phyloP scores from a whole-genome alignment of 257 asterid species.

The Nicotiana attenuata region DNA sequence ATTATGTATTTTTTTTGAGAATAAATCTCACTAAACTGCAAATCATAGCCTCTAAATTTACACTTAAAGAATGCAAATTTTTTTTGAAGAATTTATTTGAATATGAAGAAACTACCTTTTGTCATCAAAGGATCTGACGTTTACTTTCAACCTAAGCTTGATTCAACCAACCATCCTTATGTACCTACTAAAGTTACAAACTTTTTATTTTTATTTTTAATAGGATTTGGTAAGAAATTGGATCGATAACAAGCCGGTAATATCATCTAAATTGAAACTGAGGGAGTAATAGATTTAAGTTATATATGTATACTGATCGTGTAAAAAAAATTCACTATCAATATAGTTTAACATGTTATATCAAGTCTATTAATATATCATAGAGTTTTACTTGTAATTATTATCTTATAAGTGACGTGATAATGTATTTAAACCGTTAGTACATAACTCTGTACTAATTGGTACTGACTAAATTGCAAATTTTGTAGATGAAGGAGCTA shows the following conservation, averaged over 20 bases:
- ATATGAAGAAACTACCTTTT: not conserved
- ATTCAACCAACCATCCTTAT: not conserved
- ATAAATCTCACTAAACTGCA: not conserved
- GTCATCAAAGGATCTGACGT: not conserved
- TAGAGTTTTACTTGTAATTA: too few species aligned
- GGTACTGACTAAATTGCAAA: not conserved
- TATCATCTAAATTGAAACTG: not conserved
- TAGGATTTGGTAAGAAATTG: not conserved
- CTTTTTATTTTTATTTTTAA: not conserved
- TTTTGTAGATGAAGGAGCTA: constrained; percentile 62
- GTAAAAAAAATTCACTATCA: not conserved
- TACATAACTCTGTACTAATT: too few species aligned
- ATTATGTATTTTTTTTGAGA: too few species aligned
- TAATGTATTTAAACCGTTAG: too few species aligned
- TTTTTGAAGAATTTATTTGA: not conserved
- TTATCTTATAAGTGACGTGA: too few species aligned
- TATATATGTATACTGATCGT: too few species aligned
- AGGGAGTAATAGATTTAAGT: not conserved
- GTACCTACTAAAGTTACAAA: not conserved
- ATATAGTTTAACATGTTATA: too few species aligned
- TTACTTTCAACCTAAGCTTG: constrained; percentile 7
- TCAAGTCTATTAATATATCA: too few species aligned
- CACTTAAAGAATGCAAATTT: not conserved
- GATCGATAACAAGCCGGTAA: not conserved
- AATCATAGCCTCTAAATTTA: not conserved